phyloP scores from a whole-genome alignment of 192 early-diverging fungal genomes.

The Coemansia sp. region DNA sequence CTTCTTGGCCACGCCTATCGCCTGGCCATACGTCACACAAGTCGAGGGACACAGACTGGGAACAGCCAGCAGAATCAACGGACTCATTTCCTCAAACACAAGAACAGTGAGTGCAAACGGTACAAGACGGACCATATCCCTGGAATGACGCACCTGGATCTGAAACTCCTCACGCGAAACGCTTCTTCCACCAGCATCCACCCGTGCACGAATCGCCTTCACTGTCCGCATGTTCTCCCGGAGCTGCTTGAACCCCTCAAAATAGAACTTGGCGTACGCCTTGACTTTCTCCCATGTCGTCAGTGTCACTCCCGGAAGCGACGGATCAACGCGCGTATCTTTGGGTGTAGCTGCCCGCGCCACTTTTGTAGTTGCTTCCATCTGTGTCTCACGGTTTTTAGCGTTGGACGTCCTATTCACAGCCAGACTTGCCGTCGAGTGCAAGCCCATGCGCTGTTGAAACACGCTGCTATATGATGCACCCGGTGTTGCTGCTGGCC shows the following conservation, averaged over 20 bases:
- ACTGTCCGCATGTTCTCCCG: slow-evolving; percentile 20
- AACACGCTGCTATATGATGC: background rate
- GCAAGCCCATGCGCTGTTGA: background rate
- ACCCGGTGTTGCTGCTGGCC: background rate
- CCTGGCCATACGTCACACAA: slow-evolving; percentile 35
- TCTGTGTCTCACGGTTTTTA: background rate
- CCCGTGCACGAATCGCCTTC: slow-evolving; percentile 14
- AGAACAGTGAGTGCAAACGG: slow-evolving; percentile 46
- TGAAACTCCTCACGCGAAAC: slow-evolving; percentile 37
- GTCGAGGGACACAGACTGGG: slow-evolving; percentile 46
- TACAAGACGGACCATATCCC: slow-evolving; percentile 35
- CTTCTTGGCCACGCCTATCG: slow-evolving; percentile 29
- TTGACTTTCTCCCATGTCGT: slow-evolving; percentile 33
- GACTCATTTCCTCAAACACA: slow-evolving; percentile 37
- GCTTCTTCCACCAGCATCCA: background rate
- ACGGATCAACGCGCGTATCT: slow-evolving; percentile 29
- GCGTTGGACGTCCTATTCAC: background rate
- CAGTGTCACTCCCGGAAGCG: slow-evolving; percentile 39
- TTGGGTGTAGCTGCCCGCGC: background rate
- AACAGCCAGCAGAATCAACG: slow-evolving; percentile 29
- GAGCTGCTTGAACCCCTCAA: slow-evolving; percentile 38
- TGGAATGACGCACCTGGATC: slow-evolving; percentile 23
- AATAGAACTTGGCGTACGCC: slow-evolving; percentile 45
- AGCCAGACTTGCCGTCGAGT: background rate
- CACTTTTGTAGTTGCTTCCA: slow-evolving; percentile 11